Evolutionary conservation across 495 filamentous ascomycete species (phyloP), one percentile per base, ranked within the genome.

Genomic region (Trichoderma asperelloides): DNA sequence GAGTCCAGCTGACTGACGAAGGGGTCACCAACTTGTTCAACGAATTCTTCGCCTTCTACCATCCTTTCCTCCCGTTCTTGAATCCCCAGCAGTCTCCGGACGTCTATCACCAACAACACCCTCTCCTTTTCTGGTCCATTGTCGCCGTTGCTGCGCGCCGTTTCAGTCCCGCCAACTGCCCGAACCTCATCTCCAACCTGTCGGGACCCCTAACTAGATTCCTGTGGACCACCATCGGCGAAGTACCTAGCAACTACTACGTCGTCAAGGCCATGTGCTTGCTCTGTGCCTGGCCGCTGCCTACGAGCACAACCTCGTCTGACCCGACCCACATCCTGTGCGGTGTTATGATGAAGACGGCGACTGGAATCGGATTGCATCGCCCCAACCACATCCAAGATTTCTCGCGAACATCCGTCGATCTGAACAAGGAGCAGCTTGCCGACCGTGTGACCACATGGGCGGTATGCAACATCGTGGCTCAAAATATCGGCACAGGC

Each of bases 201-300:
- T 83, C 90, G 16, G 85, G 81, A 0, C 92, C 91, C 23, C 78
- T 96, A 60, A 89, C 87, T 13, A 83, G 87, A 66, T 78, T 95
- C 57, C 81, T 96, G 6, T 96, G 92, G 92, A 85, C 85, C 55
- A 92, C 91, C 0, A 78, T 96, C 28, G 88, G 88, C 45, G 90
- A 92, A 64, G 87, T 93, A 5, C 91, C 92, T 18, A 91, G 92
- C 70, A 95, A 84, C 72, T 93, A 96, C 72, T 89, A 89, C 74
- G 88, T 94, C n/a, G 91, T 96, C 70, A 96, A 96, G 77, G 93
- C 92, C 9, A 82, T 97, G 47, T 93, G 90, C 75, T 74, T 97
- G 30, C 80, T 97, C 47, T 97, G 93, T 77, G 89, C 90, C 9
- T 97, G 93, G 93, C 93, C 93, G 13, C 83, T 96, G 27, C 93